These are phyloP conservation scores for Lagenaria siceraria DNA, from an alignment of 306 rosid genomes.

Conservation along the genomic window DNA sequence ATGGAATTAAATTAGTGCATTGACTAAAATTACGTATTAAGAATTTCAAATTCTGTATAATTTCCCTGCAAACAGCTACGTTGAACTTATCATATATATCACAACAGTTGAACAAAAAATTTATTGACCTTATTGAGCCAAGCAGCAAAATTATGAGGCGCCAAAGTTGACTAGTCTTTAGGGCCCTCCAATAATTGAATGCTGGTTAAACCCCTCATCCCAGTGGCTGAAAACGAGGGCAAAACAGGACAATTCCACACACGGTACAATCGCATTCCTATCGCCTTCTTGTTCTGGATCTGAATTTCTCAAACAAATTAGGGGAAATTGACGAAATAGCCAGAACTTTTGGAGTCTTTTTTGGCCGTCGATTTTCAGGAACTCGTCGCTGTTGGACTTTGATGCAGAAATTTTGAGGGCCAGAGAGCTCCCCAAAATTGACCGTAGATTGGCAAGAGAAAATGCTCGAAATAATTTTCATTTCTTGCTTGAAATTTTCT, in stretches of 20 bases:
- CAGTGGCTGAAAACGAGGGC: neutral
- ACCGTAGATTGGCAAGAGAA: neutral
- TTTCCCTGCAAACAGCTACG: neutral
- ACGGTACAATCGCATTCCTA: neutral
- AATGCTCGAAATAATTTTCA: neutral
- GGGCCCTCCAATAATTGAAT: conserved; percentile 1
- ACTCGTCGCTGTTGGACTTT: neutral
- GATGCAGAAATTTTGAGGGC: neutral
- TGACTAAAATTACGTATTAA: neutral
- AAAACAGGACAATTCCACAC: neutral
- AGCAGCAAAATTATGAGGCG: conserved; percentile 4
- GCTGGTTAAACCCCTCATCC: neutral
- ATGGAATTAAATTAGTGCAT: neutral
- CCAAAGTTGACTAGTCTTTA: neutral
- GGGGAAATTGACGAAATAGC: neutral
- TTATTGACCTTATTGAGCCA: neutral
- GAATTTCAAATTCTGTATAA: neutral
- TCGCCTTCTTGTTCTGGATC: neutral
- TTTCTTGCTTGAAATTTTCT: neutral
- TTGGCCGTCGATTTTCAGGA: neutral
- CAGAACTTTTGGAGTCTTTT: neutral
- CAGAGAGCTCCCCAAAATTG: conserved; percentile 1
- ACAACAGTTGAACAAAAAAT: neutral
- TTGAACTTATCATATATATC: conserved; percentile 4
- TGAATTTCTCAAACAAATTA: neutral